phyloP scores from a whole-genome alignment of 257 asterid species.

The Anisodus tanguticus region DNA sequence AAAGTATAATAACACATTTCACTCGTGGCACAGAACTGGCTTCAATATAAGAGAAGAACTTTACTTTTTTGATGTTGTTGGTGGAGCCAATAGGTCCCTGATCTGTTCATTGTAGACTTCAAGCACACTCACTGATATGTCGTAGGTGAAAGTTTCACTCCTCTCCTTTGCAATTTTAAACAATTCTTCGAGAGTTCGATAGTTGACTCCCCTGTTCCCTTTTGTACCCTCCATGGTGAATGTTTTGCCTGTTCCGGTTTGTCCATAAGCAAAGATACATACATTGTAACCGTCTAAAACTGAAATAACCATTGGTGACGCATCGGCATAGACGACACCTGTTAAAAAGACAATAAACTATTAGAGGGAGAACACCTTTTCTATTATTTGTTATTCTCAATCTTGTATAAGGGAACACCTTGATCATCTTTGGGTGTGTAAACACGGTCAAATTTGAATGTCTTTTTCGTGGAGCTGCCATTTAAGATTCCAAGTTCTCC shows the following conservation, averaged over 20 bases:
- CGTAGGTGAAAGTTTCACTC: constrained; percentile 64
- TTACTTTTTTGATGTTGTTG: constrained; percentile 79
- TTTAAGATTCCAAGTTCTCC: constrained; percentile 84
- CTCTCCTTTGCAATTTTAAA: constrained; percentile 75
- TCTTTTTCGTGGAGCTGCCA: constrained; percentile 63
- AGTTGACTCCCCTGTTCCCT: constrained; percentile 87
- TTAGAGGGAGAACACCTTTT: neutral
- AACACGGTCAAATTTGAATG: constrained; percentile 85
- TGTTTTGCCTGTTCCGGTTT: constrained; percentile 98
- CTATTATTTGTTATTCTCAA: neutral
- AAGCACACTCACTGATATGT: constrained; percentile 93
- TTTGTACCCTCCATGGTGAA: constrained; percentile 98
- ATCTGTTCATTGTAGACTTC: constrained; percentile 99
- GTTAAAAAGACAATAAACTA: constrained; percentile 35
- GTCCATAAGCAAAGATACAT: constrained; percentile 97
- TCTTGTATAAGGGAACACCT: constrained; percentile 50
- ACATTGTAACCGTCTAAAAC: constrained; percentile 98
- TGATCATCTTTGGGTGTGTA: constrained; percentile 92
- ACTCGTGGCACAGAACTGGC: neutral
- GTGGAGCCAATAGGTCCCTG: constrained; percentile 77
- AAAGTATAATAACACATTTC: neutral
- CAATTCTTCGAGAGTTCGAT: constrained; percentile 86
- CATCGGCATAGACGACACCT: constrained; percentile 93
- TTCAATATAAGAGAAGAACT: constrained; percentile 25
- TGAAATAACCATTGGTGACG: constrained; percentile 89